These are phyloP conservation scores for Oehlia diaphana DNA, from an alignment of 192 early-diverging fungal species.

Conservation along the genomic window DNA sequence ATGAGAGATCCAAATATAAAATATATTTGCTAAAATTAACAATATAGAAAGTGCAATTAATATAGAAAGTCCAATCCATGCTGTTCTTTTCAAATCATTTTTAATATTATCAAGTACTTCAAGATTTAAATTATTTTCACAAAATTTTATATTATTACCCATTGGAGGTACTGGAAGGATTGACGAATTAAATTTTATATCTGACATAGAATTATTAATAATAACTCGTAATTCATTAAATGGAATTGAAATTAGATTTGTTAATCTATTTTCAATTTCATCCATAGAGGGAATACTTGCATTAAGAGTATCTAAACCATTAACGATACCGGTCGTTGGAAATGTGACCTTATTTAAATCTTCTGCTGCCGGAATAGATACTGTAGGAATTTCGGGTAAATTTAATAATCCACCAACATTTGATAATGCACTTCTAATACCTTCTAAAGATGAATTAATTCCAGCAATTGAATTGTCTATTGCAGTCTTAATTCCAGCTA, in stretches of 20 bases:
- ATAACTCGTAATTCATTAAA: conserved; percentile 11
- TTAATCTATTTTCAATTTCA: conserved; percentile 13
- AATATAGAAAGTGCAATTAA: not conserved
- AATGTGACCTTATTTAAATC: not conserved
- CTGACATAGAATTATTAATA: not conserved
- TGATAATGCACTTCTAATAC: not conserved
- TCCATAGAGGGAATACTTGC: not conserved
- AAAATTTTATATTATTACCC: conserved; percentile 16
- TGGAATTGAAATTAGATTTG: conserved; percentile 16
- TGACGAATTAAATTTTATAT: conserved; percentile 6
- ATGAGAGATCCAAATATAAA: conserved; percentile 8
- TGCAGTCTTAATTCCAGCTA: not conserved
- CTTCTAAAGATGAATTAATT: not conserved
- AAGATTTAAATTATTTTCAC: conserved; percentile 9
- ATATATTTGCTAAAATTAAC: not conserved
- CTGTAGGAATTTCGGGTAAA: not conserved
- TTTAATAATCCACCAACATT: not conserved
- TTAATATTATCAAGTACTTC: conserved; percentile 11
- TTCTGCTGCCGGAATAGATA: not conserved
- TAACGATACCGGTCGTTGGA: not conserved
- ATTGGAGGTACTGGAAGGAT: not conserved
- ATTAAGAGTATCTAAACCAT: conserved; percentile 7
- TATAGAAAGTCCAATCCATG: conserved; percentile 15
- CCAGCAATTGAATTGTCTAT: conserved; percentile 3
- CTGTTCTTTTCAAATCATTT: conserved; percentile 16